phyloP scores from a whole-genome alignment of 805 yeast species.

The Kodamaea jinghongensis region DNA sequence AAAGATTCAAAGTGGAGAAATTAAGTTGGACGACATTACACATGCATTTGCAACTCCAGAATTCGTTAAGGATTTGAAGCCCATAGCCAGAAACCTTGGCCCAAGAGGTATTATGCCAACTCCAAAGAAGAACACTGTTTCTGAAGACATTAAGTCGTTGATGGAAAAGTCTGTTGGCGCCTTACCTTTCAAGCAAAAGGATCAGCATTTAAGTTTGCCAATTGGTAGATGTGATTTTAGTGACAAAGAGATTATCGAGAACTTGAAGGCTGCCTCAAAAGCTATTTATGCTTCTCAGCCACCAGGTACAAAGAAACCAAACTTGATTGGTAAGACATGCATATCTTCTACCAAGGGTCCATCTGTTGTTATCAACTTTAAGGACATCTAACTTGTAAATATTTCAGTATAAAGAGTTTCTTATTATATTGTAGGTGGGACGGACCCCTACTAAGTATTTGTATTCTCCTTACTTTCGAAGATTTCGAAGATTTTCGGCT shows the following conservation, averaged over 20 bases:
- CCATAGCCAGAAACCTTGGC: slow-evolving; percentile 79
- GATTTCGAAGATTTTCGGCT: no score
- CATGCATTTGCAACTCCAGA: slow-evolving; percentile 86
- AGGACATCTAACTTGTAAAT: slow-evolving; percentile 13
- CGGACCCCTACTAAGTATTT: no score
- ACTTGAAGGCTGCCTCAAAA: slow-evolving; percentile 63
- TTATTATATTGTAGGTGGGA: no score
- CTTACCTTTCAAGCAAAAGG: slow-evolving; percentile 74
- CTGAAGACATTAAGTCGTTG: slow-evolving; percentile 56
- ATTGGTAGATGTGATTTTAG: slow-evolving; percentile 76
- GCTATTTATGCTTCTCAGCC: slow-evolving; percentile 55
- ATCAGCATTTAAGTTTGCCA: slow-evolving; percentile 57
- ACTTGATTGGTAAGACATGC: slow-evolving; percentile 64
- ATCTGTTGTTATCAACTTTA: slow-evolving; percentile 59
- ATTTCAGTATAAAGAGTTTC: background rate
- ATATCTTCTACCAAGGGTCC: slow-evolving; percentile 77
- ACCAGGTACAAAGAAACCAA: slow-evolving; percentile 67
- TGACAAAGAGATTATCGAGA: slow-evolving; percentile 71
- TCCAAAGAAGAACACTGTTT: slow-evolving; percentile 81
- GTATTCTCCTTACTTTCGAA: no score
- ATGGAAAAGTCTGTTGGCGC: slow-evolving; percentile 61
- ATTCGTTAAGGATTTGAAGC: slow-evolving; percentile 57
- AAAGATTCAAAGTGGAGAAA: slow-evolving; percentile 49
- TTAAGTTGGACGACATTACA: slow-evolving; percentile 55
- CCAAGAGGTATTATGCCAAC: slow-evolving; percentile 89